Conservation (phyloP, 2,329 filamentous ascomycete genomes). For the Ceratocystis albifundus region DNA sequence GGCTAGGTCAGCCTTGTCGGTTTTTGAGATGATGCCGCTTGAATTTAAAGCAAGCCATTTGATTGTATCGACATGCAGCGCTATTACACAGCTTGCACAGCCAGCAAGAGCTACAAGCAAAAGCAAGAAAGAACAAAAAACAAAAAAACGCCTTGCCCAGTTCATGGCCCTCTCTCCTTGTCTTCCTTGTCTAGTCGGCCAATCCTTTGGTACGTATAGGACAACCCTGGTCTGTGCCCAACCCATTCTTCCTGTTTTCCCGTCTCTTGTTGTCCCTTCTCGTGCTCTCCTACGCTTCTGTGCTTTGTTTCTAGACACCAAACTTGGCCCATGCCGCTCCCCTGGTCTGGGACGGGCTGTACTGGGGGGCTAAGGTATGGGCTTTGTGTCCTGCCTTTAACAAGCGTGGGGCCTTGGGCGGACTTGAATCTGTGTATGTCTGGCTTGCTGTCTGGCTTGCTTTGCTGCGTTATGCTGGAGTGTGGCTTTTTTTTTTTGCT, state of each 20-base stretch:
- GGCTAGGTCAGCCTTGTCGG: too few species aligned
- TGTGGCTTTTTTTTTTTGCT: too few species aligned
- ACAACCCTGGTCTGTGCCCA: slow-evolving; percentile 9
- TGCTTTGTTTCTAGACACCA: slow-evolving; percentile 5
- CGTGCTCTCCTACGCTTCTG: neutral
- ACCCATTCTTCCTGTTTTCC: too few species aligned
- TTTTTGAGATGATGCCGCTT: too few species aligned
- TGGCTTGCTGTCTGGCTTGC: neutral
- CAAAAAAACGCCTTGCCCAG: neutral
- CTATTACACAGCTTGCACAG: neutral
- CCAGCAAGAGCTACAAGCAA: neutral
- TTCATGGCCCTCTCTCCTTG: neutral
- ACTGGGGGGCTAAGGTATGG: neutral
- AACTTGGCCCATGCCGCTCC: slow-evolving; percentile 1
- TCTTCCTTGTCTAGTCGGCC: neutral
- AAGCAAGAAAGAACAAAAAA: too few species aligned
- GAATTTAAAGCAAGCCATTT: too few species aligned
- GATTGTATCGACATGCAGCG: too few species aligned
- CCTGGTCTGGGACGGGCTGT: neutral
- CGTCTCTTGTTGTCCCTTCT: too few species aligned
- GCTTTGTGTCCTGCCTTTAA: neutral
- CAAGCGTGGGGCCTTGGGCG: neutral
- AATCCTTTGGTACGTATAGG: slow-evolving; percentile 5
- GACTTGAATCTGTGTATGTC: neutral
- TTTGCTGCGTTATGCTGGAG: neutral